These are phyloP conservation scores for Quercus lobata DNA, from an alignment of 331 rosid species.

Conservation along the genomic window DNA sequence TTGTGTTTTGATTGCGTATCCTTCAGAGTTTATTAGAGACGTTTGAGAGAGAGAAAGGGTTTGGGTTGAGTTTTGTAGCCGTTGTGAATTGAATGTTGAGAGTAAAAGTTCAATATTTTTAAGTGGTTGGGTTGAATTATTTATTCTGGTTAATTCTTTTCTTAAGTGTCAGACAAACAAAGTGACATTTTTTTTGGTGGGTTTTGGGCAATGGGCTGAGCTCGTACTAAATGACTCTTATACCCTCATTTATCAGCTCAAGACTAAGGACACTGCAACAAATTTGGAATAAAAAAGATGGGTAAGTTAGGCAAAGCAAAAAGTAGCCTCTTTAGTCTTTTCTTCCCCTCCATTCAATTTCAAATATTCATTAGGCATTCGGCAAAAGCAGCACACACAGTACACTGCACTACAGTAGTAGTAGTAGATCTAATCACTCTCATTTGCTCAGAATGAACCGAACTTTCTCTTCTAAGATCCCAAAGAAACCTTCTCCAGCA, in stretches of 20 bases:
- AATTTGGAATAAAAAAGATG: not conserved
- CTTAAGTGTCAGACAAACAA: too few relatives aligned
- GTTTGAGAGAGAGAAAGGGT: too few relatives aligned
- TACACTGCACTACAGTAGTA: not conserved
- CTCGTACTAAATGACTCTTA: not conserved
- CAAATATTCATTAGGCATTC: not conserved
- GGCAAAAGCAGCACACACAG: not conserved
- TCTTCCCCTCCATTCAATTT: not conserved
- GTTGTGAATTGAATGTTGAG: too few relatives aligned
- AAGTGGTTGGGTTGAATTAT: too few relatives aligned
- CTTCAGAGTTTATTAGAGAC: too few relatives aligned
- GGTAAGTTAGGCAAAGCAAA: not conserved
- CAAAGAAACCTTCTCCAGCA: slow-evolving; percentile 39
- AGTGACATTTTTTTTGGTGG: too few relatives aligned
- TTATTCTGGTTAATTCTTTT: too few relatives aligned
- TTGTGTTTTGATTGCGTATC: too few relatives aligned
- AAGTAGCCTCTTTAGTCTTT: too few relatives aligned
- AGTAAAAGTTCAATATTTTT: too few relatives aligned
- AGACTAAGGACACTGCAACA: not conserved
- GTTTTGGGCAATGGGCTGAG: not conserved
- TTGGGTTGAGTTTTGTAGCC: too few relatives aligned
- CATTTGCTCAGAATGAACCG: slow-evolving; percentile 40
- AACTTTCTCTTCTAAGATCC: slow-evolving; percentile 41
- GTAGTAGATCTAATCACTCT: not conserved
- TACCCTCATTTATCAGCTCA: not conserved